phyloP scores from a whole-genome alignment of 148 eudicot species.

The Cornus controversa region DNA sequence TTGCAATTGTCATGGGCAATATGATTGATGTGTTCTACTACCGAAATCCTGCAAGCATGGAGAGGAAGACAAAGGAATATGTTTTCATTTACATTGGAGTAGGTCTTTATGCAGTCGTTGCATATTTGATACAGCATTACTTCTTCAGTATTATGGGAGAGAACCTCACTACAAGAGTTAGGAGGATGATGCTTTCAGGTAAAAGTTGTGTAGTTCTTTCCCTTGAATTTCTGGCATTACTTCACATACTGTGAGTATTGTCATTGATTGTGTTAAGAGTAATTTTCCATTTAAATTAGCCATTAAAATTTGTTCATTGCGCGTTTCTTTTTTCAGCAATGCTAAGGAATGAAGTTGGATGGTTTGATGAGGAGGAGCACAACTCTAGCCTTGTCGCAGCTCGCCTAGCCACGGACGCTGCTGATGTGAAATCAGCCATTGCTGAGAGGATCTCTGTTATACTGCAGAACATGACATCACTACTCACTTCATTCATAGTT shows the following conservation, averaged over 20 bases:
- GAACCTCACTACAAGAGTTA: slow-evolving; percentile 92
- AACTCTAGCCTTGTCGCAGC: slow-evolving; percentile 97
- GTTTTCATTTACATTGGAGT: slow-evolving; percentile 97
- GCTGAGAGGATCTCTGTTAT: slow-evolving; percentile 99
- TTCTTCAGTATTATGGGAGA: slow-evolving; percentile 99
- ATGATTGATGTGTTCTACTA: slow-evolving; percentile 99
- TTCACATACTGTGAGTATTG: no score
- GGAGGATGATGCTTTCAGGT: slow-evolving; percentile 99
- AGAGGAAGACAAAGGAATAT: slow-evolving; percentile 91
- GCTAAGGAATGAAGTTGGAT: slow-evolving; percentile 97
- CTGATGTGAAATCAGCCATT: slow-evolving; percentile 94
- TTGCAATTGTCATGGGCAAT: slow-evolving; percentile 97
- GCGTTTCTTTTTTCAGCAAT: slow-evolving; percentile 50
- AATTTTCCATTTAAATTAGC: no score
- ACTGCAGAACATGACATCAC: slow-evolving; percentile 97
- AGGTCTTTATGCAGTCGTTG: slow-evolving; percentile 90
- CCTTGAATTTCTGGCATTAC: background rate
- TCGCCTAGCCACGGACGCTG: slow-evolving; percentile 89
- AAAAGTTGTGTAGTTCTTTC: background rate
- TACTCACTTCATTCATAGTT: slow-evolving; percentile 93
- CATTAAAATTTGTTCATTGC: background rate
- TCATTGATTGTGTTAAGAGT: background rate
- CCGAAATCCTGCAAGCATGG: slow-evolving; percentile 73
- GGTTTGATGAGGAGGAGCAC: slow-evolving; percentile 99
- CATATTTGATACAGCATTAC: slow-evolving; percentile 95